Evolutionary conservation across 495 filamentous ascomycete genomes (phyloP).

Genomic region (Extremus antarcticus): DNA sequence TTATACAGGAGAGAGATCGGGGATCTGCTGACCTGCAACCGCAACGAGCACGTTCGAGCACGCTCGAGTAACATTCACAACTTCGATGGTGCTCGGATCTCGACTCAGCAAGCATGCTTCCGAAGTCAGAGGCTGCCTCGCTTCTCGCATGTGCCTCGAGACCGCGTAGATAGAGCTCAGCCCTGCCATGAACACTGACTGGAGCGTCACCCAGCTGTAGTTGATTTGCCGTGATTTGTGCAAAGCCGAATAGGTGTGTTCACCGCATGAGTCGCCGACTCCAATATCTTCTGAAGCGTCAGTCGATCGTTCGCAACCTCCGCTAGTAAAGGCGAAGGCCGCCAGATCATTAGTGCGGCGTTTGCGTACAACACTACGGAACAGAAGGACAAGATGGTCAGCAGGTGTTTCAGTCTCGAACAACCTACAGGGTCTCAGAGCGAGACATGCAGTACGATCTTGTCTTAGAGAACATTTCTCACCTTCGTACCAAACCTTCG

Average conservation of each 20-base stretch:
- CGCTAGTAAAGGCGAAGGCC: conserved; percentile 5
- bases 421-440: too few species aligned
- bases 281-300: conserved; percentile 6
- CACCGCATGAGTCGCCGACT: conserved; percentile 6
- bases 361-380: conserved; percentile 10
- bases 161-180: conserved; percentile 12
- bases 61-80: conserved; percentile 6
- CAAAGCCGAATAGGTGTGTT: conserved; percentile 6
- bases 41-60: conserved; percentile 15
- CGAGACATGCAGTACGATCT: too few species aligned
- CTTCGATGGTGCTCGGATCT: conserved; percentile 5
- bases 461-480: too few species aligned
- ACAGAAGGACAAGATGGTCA: too few species aligned
- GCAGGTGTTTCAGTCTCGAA: too few species aligned
- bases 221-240: conserved; percentile 10
- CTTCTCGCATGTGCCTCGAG: conserved; percentile 3
- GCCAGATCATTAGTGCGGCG: conserved; percentile 13
- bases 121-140: background rate
- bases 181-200: conserved; percentile 14
- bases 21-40: conserved; percentile 1
- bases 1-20: conserved; percentile 2
- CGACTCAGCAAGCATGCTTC: background rate
- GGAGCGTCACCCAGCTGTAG: conserved; percentile 14
- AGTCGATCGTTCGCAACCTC: conserved; percentile 6
- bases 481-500: conserved; percentile 11